Base-by-base conservation (phyloP, 257 asterid species). In the Salvia hispanica region DNA sequence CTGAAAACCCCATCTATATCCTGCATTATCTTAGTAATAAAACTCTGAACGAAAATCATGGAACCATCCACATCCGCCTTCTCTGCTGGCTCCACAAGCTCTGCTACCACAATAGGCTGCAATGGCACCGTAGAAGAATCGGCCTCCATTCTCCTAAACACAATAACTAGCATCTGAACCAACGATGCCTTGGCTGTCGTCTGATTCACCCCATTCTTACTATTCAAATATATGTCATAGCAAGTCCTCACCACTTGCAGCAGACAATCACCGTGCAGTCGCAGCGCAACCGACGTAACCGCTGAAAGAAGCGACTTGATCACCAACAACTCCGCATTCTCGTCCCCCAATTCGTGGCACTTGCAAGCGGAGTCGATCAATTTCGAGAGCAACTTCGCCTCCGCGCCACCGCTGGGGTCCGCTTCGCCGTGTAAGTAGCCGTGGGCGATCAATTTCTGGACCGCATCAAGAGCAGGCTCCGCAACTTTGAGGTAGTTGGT, bases 71-170 rank as follows among this genome's bases (percentile, higher is more conserved):
- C 87, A 66, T 94, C 96, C 4, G 89, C 72, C 81, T 89, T 91
- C 82, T 91, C 98, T 25, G 78, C 77, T 1, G 96, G 96, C 65
- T 86, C 99, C 96, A 91, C 86, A 62, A 89, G 75, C 81, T 94
- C 98, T 3, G 98, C 99, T 65, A 94, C 96, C 39, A 94, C 98
- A 67, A 94, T 91, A 28, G 99, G 99, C 83, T 91, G 97, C 70
- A 87, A 66, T 0, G 97, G 98, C 70, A 91, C 98, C 0, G 98
- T 91, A 2, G 96, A 87, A 10, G 95, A 88, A 76, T 94, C 98
- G 3, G 98, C 99, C 91, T 94, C 99, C 99, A 94, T 94, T 74
- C 99, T 84, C 74, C 99, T 72, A 60, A 94, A 94, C 65, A 94
- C 96, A 74, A 94, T 94, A 40, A 94, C 98, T 70, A 94, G 79